Evolutionary conservation across 495 filamentous ascomycete species (phyloP).

Genomic region (Podospora conica): DNA sequence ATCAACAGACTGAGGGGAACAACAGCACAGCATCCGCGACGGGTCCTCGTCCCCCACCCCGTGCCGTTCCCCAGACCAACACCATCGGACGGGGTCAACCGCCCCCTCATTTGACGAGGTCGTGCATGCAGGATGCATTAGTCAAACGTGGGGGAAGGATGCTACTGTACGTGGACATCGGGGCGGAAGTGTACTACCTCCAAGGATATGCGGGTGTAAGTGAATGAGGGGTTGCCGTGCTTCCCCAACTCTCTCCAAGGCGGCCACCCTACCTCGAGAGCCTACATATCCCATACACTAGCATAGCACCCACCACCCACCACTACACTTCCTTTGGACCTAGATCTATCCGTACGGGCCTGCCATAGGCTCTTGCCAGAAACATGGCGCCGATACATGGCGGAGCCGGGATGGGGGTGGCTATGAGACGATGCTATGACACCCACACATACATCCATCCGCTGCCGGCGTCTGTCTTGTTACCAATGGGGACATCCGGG

Average conservation of each 20-base stretch:
- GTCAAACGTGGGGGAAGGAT: conserved; percentile 35
- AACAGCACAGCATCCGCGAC: neutral
- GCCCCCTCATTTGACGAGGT: conserved; percentile 12
- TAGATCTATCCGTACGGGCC: neutral
- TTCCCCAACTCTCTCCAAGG: neutral
- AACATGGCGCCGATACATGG: neutral
- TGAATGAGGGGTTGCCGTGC: neutral
- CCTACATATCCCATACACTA: neutral
- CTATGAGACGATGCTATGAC: conserved; percentile 8
- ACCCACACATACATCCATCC: neutral
- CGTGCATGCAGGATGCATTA: conserved; percentile 30
- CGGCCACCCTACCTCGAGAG: too few species aligned
- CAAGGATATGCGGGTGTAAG: neutral
- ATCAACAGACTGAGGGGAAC: neutral
- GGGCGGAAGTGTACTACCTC: neutral
- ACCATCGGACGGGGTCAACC: neutral
- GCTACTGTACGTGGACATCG: conserved; percentile 14
- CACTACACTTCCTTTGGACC: neutral
- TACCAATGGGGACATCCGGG: neutral
- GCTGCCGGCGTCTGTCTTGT: neutral
- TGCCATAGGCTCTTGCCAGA: neutral
- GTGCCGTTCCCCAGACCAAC: neutral
- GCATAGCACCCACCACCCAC: neutral
- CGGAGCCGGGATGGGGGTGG: neutral
- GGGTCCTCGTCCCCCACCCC: neutral